Percentiles rank a stretch among this genome's conserved stretches.
phyloP scores from a whole-genome alignment of 148 eudicot genomes.

The Amaranthus cruentus region DNA sequence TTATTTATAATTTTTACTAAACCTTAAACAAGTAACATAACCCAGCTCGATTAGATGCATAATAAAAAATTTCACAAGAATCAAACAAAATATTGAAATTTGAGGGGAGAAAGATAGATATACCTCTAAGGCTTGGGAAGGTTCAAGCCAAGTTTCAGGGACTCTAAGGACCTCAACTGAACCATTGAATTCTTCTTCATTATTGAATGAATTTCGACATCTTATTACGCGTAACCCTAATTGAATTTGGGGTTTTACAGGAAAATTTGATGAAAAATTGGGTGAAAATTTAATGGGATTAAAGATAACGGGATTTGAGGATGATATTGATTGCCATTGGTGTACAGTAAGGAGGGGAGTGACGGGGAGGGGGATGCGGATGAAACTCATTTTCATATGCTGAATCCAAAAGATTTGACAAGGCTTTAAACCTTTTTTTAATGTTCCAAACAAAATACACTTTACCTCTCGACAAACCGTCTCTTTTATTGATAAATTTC shows the following conservation, averaged over 20 bases:
- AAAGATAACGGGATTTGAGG: conserved; percentile 3
- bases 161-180: conserved; percentile 55
- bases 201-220: conserved; percentile 7
- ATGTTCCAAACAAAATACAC: too few species aligned
- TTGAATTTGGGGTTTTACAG: conserved; percentile 17
- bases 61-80: background rate
- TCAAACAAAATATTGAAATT: too few species aligned
- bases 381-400: too few species aligned
- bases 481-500: too few species aligned
- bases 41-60: background rate
- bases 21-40: too few species aligned
- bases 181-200: conserved; percentile 26
- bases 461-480: too few species aligned
- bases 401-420: too few species aligned
- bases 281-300: background rate
- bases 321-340: background rate
- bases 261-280: background rate
- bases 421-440: too few species aligned
- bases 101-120: background rate
- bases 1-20: too few species aligned
- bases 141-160: conserved; percentile 58
- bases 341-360: conserved; percentile 9
- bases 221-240: conserved; percentile 1
- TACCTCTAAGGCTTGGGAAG: conserved; percentile 62
- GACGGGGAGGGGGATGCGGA: background rate